These are phyloP conservation scores for Phytophthora megakarya DNA, from an alignment of 352 stramenopile species.

Conservation along the genomic window DNA sequence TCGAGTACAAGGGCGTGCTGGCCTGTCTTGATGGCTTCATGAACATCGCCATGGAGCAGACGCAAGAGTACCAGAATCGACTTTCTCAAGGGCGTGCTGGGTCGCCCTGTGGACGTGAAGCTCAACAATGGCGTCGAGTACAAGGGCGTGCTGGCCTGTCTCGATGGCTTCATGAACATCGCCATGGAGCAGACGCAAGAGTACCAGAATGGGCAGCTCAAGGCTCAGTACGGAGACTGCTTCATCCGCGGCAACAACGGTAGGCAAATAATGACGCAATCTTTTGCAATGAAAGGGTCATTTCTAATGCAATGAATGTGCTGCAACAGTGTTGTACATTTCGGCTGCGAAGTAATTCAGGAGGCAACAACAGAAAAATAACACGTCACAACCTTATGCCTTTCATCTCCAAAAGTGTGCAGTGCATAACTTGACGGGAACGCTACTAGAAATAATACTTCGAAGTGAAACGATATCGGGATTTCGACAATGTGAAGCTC, in stretches of 20 bases:
- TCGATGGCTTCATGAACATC: constrained; percentile 99
- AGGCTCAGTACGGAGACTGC: constrained; percentile 99
- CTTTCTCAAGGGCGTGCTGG: constrained; percentile 94
- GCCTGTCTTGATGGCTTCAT: constrained; percentile 99
- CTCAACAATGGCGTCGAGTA: constrained; percentile 99
- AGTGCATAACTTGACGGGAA: too few relatives aligned
- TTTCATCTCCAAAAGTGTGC: too few relatives aligned
- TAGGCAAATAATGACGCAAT: constrained; percentile 33
- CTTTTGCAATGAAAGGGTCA: too few relatives aligned
- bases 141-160: constrained; percentile 97
- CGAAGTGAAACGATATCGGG: too few relatives aligned
- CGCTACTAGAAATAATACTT: too few relatives aligned
- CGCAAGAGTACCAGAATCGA: constrained; percentile 99
- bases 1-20: constrained; percentile 98
- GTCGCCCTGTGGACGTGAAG: constrained; percentile 97
- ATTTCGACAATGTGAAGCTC: too few relatives aligned
- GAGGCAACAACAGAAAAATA: too few relatives aligned
- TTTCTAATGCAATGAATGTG: neutral
- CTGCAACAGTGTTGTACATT: constrained; percentile 78
- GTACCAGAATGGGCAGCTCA: constrained; percentile 99
- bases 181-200: constrained; percentile 99
- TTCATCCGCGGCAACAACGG: constrained; percentile 99
- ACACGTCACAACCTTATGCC: too few relatives aligned
- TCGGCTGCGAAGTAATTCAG: constrained; percentile 74
- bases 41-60: constrained; percentile 99